Conservation (phyloP, 805 yeast genomes). For the Candida maesae region DNA sequence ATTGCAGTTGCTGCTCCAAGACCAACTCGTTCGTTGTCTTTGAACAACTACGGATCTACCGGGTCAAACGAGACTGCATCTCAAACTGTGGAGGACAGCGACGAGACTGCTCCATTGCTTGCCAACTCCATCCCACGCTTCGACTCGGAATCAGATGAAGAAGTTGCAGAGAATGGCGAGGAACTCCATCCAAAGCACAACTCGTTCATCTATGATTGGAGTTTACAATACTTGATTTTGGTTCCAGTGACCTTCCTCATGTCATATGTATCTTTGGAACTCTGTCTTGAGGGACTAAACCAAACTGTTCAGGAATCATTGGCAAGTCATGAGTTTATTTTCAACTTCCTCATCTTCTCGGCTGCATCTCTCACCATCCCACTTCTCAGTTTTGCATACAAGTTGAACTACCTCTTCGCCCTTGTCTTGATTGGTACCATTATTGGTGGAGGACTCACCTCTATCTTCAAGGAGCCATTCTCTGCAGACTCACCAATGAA, state of each 20-base stretch:
- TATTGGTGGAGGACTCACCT: slow-evolving; percentile 34
- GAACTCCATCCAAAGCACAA: slow-evolving; percentile 23
- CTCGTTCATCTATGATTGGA: slow-evolving; percentile 74
- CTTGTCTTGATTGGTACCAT: slow-evolving; percentile 36
- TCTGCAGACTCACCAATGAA: slow-evolving; percentile 62
- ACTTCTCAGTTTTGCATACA: slow-evolving; percentile 64
- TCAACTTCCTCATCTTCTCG: slow-evolving; percentile 31
- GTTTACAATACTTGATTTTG: slow-evolving; percentile 61
- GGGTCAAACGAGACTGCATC: slow-evolving; percentile 3
- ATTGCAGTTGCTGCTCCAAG: slow-evolving; percentile 30
- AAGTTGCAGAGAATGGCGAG: slow-evolving; percentile 5
- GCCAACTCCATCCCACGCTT: slow-evolving; percentile 17
- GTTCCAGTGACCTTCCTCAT: slow-evolving; percentile 63
- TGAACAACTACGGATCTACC: slow-evolving; percentile 13
- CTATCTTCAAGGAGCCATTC: slow-evolving; percentile 53
- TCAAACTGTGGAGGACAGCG: slow-evolving; percentile 11
- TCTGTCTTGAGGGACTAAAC: slow-evolving; percentile 59
- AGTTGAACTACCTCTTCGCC: slow-evolving; percentile 52
- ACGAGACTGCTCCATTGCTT: slow-evolving; percentile 34
- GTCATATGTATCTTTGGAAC: slow-evolving; percentile 47
- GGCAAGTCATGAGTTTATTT: slow-evolving; percentile 37
- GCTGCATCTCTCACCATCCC: slow-evolving; percentile 44
- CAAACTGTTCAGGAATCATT: slow-evolving; percentile 71
- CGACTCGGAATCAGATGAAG: slow-evolving; percentile 15
- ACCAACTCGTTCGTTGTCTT: not conserved